Evolutionary conservation across 768 basidiomycete species (phyloP).

Genomic region (Pisolithus albus): DNA sequence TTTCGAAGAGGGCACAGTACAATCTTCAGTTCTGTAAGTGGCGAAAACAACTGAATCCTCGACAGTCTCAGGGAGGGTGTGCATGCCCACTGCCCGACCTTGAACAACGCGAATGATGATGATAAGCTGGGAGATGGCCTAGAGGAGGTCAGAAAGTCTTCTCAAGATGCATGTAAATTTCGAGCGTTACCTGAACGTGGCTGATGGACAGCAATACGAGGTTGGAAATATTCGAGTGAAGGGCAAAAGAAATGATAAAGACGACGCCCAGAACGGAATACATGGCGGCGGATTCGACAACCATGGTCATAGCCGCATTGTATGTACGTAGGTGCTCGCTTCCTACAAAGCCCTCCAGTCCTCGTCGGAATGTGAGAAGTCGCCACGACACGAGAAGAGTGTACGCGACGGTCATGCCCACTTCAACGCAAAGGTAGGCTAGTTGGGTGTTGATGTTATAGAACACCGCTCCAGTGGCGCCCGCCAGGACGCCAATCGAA

Average conservation of each 20-base stretch:
- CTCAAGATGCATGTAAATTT: too few species aligned
- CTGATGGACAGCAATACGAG: conserved; percentile 28
- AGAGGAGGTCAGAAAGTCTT: not conserved
- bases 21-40: not conserved
- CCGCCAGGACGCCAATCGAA: conserved; percentile 11
- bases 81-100: conserved; percentile 18
- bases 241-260: conserved; percentile 26
- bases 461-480: conserved; percentile 9
- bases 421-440: conserved; percentile 24
- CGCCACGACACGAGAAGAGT: conserved; percentile 26
- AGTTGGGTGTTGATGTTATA: conserved; percentile 16
- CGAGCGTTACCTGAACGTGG: conserved; percentile 23
- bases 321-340: conserved; percentile 17
- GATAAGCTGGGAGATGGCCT: conserved; percentile 30
- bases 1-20: not conserved
- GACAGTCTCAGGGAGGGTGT: not conserved
- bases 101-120: conserved; percentile 32
- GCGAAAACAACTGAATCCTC: conserved; percentile 7
- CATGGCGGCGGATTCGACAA: conserved; percentile 31
- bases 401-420: conserved; percentile 25
- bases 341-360: conserved; percentile 11
- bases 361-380: conserved; percentile 16
- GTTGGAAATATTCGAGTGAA: conserved; percentile 22
- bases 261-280: conserved; percentile 22
- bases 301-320: conserved; percentile 22